Evolutionary conservation across 257 asterid genomes (phyloP), one percentile per base, ranked within the genome.

Genomic region (Solanum etuberosum): DNA sequence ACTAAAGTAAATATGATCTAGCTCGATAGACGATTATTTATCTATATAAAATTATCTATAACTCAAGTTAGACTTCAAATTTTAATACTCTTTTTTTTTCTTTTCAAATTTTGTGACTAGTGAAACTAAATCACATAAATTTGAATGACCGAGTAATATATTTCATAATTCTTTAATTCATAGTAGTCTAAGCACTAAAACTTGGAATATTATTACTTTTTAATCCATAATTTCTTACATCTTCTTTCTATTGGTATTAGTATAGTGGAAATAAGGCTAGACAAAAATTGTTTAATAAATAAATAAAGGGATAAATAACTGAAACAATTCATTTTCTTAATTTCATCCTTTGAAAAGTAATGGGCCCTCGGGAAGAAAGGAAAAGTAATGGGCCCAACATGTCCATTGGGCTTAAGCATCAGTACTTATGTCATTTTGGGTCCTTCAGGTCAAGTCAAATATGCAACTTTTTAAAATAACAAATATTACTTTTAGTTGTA

Each of bases 331-430:
- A 78, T 77, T 78, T 78, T 78, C 63, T 43, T 43, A 25, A 78
- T 42, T 80, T 27, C 29, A 7, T 27, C 18, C 12, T 43, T 21
- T 7, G 12, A 13, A 76, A 78, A 78, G 25, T 2, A 15, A 25
- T 78, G 65, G 38, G 63, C 25, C n/a, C 40, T n/a, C 42, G n/a
- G 9, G 11, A 15, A 7, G 23, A 74, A 23, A 76, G 35, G 3
- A 43, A 78, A 43, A 27, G 40, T 23, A 43, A 43, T 46, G 67
- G 65, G 40, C 40, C 65, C 65, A 80, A 27, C 42, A 43, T 80
- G 84, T 27, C 42, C 84, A 46, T 46, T 46, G 84, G 84, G 65
- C 84, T 43, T 80, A 27, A 27, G 83, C 63, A n/a, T 77, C 63
- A 32, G n/a, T 77, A 42, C 63, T 77, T 40, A 8, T 80, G 65